Evolutionary conservation across 2,329 filamentous ascomycete genomes (phyloP).

Genomic region (Davidsoniella neocaledoniae): DNA sequence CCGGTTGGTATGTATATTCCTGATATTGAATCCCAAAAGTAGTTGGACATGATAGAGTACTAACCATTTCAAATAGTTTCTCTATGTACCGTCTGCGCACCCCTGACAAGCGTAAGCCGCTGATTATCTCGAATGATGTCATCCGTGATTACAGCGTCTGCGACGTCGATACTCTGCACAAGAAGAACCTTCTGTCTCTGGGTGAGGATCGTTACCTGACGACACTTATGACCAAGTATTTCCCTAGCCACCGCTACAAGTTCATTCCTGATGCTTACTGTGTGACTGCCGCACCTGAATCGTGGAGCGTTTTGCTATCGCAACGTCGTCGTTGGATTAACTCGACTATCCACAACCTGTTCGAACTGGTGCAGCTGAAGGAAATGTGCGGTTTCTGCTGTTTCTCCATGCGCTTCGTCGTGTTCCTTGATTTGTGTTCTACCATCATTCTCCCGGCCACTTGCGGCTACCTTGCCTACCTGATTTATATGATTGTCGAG

Average conservation of each 20-base stretch:
- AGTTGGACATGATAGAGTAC: background rate
- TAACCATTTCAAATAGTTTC: constrained; percentile 46
- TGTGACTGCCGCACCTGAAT: constrained; percentile 82
- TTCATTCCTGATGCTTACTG: constrained; percentile 89
- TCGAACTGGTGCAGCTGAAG: constrained; percentile 74
- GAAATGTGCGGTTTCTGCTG: constrained; percentile 98
- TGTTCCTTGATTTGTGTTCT: constrained; percentile 84
- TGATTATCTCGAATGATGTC: constrained; percentile 81
- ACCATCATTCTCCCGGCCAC: constrained; percentile 86
- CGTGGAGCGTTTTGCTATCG: constrained; percentile 87
- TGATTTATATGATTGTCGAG: constrained; percentile 64
- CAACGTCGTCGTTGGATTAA: constrained; percentile 99
- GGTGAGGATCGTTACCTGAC: constrained; percentile 96
- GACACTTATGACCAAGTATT: constrained; percentile 95
- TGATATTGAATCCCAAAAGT: background rate
- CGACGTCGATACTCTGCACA: constrained; percentile 82
- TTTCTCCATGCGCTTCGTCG: constrained; percentile 94
- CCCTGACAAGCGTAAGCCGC: constrained; percentile 79
- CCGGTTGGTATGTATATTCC: constrained; percentile 72
- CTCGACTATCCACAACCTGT: constrained; percentile 92
- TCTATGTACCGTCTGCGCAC: constrained; percentile 96
- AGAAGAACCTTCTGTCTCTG: constrained; percentile 87
- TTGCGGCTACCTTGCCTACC: constrained; percentile 68
- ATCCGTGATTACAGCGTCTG: constrained; percentile 80
- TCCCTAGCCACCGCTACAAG: constrained; percentile 90